Base-by-base conservation (phyloP, 306 rosid genomes). In the Arachis stenosperma region DNA sequence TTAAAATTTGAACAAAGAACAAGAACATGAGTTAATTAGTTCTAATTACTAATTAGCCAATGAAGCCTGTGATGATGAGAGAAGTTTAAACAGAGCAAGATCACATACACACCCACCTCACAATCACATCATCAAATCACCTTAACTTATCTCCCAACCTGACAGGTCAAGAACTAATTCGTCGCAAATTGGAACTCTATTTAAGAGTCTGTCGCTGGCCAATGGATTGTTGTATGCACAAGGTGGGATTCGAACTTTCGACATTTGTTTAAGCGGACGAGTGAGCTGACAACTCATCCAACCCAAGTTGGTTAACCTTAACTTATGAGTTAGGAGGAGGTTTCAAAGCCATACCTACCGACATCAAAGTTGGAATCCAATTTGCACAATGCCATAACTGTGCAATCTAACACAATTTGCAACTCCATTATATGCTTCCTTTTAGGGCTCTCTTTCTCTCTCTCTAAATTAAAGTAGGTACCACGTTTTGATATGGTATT, bases 341-440 rank as follows among this genome's bases (percentile, higher is more conserved):
- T 22, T 22, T 22, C 27, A 22, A 22, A 22, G 27, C 27, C 27
- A 22, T 22, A 66, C 82, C 78, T 58, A 59, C 65, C 70, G 65
- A 66, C 82, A 73, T 73, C 13, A 67, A 40, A 69, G 78, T 72
- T 71, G 82, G 70, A 69, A 72, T 65, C 78, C 70, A 78, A 72
- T 66, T 78, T 13, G 3, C 0, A 43, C 5, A 3, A 43, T 54
- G 33, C 54, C 7, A 43, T 63, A 15, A 33, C 65, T 59, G 6
- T 51, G 9, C 56, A 59, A 48, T 46, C 37, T 33, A 33, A 33
- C 3, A 33, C 37, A 33, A 33, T 33, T 33, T 33, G 37, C 3
- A 33, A 33, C 0, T 33, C 37, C 37, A 33, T 33, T 33, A 27
- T 30, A 42, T 56, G 54, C 13, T 41, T 29, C 13, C 30, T 56